A percentile compares a stretch with the other conserved stretches of the same genome.
These are phyloP conservation scores for Litchi chinensis DNA, from an alignment of 345 rosid genomes.

Conservation along the genomic window DNA sequence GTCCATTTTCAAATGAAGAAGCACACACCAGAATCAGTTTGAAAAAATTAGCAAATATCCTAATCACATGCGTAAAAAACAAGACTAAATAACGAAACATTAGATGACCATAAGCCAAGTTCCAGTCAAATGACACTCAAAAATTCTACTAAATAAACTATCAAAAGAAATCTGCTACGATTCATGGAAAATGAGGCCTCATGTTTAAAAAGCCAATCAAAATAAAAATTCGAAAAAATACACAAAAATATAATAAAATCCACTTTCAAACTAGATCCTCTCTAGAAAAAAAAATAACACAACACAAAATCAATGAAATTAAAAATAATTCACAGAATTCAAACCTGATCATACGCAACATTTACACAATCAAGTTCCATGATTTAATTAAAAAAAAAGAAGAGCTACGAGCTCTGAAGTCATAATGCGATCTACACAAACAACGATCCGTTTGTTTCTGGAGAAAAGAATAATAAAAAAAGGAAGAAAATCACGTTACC, in stretches of 20 bases:
- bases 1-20: not conserved
- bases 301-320: not conserved
- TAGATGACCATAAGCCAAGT: not conserved
- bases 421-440: conserved; percentile 8
- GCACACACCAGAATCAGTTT: not conserved
- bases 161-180: not conserved
- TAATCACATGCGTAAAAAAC: not conserved
- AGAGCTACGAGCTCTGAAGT: not conserved
- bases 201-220: not conserved
- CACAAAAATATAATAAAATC: not conserved
- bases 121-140: not conserved
- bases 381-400: not conserved
- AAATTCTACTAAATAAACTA: not conserved
- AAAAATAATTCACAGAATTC: not conserved
- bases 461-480: not conserved
- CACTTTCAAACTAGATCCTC: conserved; percentile 7
- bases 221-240: not conserved
- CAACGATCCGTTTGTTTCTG: conserved; percentile 5
- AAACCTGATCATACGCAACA: not conserved
- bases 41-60: not conserved
- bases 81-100: not conserved
- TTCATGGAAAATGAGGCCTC: not conserved
- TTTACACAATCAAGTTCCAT: not conserved
- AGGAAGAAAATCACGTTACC: conserved; percentile 35
- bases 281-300: not conserved